These are phyloP conservation scores for Collybia mongolica DNA, from an alignment of 768 basidiomycete genomes.

Conservation along the genomic window DNA sequence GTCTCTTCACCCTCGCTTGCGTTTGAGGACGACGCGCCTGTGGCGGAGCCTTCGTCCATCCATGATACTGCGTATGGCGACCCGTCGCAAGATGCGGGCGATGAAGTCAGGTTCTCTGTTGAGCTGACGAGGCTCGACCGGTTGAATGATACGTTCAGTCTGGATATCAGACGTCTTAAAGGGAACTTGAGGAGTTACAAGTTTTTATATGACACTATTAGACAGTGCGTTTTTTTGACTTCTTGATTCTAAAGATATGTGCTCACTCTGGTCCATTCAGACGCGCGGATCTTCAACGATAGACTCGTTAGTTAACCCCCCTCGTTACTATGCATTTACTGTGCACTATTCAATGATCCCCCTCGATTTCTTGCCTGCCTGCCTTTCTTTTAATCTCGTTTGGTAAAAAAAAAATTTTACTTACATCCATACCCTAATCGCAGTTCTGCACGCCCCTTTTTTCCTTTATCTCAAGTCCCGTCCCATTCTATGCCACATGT, in stretches of 20 bases:
- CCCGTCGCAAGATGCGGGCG: constrained; percentile 76
- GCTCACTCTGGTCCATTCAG: constrained; percentile 22
- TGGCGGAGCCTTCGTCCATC: constrained; percentile 41
- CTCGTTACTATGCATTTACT: background rate
- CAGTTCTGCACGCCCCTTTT: background rate
- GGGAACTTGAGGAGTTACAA: constrained; percentile 93
- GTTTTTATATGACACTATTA: constrained; percentile 84
- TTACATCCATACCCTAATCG: constrained; percentile 6
- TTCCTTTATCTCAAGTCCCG: background rate
- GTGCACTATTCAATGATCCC: background rate
- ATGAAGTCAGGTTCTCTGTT: constrained; percentile 95
- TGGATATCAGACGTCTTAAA: constrained; percentile 91
- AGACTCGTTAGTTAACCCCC: constrained; percentile 8
- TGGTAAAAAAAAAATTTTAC: background rate
- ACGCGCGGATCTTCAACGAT: constrained; percentile 44
- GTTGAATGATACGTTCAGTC: constrained; percentile 85
- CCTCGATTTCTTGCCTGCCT: background rate
- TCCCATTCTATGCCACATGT: background rate
- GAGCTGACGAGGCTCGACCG: constrained; percentile 91
- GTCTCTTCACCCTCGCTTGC: constrained; percentile 39
- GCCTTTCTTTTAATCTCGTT: background rate
- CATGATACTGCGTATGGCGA: constrained; percentile 78
- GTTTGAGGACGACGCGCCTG: constrained; percentile 46
- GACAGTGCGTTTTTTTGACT: constrained; percentile 60
- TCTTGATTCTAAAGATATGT: background rate